Base-by-base conservation (phyloP, 306 rosid species). In the Citrullus amarus region DNA sequence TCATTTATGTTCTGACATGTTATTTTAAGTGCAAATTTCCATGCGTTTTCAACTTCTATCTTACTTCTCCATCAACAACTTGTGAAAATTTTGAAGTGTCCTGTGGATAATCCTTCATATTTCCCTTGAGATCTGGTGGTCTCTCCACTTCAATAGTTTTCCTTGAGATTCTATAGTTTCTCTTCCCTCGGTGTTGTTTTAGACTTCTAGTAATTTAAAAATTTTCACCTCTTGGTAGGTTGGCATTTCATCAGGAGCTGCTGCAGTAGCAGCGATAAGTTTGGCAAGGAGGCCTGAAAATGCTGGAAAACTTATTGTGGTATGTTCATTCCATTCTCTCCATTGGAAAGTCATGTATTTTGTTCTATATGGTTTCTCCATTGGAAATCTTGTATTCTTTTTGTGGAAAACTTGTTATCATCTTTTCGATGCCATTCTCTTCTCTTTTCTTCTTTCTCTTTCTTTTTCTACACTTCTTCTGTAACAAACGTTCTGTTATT, bases 201-300 rank as follows among this genome's bases (percentile, higher is more conserved):
- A 41, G 25, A 18, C 34, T 41, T 66, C 12, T 39, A n/a, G 53
- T 38, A 76, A 43, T 22, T 25, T 36, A 6, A 54, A 17, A 66
- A 63, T 68, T 72, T 77, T 17, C 76, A 43, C 81, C 17, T 86
- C 44, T 82, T 8, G 58, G n/a, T 82, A 90, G 98, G 97, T 94
- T 79, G 97, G 98, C 74, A 90, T 92, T 79, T 94, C 97, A 78
- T 94, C 97, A 20, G 98, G 98, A 83, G 98, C 97, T 65, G 98
- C 98, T 76, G 97, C 97, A 15, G 95, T 89, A 7, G 98, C 98
- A 63, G 97, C 97, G 80, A 69, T 94, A 79, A 86, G 81, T 82
- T 83, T 92, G 82, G 97, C 92, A 79, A 88, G 88, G 81, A 86
- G 96, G 79, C 89, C 96, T 36, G 96, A 92, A 84, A 90, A 92